Percentiles rank a stretch among this genome's conserved stretches.
These are phyloP conservation scores for Russula emetica DNA, from an alignment of 768 basidiomycete genomes.

Conservation along the genomic window DNA sequence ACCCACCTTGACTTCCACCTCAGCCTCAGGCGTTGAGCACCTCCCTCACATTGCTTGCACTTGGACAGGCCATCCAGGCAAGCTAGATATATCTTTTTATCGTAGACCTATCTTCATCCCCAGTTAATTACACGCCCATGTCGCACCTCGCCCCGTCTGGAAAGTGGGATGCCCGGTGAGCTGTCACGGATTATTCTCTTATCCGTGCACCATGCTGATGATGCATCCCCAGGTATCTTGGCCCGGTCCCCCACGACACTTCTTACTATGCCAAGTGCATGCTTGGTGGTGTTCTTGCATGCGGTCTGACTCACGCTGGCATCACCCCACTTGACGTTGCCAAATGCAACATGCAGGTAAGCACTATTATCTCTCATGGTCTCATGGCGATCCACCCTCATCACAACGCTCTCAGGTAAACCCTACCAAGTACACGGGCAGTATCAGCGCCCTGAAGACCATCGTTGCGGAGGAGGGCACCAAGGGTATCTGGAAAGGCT, in stretches of 20 bases:
- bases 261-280: constrained; percentile 81
- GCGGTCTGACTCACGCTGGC: constrained; percentile 83
- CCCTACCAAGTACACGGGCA: constrained; percentile 70
- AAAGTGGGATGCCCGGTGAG: constrained; percentile 76
- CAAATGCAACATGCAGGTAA: constrained; percentile 89
- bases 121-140: constrained; percentile 39
- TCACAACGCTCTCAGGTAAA: constrained; percentile 49
- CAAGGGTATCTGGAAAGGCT: constrained; percentile 88
- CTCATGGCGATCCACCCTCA: background rate
- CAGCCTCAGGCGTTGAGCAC: constrained; percentile 18
- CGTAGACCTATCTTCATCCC: constrained; percentile 33
- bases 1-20: constrained; percentile 27
- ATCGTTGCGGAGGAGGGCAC: constrained; percentile 79
- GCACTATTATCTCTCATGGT: constrained; percentile 27
- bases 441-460: constrained; percentile 53
- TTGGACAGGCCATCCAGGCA: constrained; percentile 37
- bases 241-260: constrained; percentile 70
- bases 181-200: constrained; percentile 20
- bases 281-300: constrained; percentile 84
- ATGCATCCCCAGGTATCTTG: constrained; percentile 45
- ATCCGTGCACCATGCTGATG: constrained; percentile 1
- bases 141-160: constrained; percentile 46
- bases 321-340: constrained; percentile 85
- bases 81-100: constrained; percentile 33
- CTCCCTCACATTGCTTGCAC: constrained; percentile 30